Percentiles rank a stretch among this genome's conserved stretches.
Conservation (phyloP, 192 early-diverging fungal genomes). For the Coemansia sp. region DNA sequence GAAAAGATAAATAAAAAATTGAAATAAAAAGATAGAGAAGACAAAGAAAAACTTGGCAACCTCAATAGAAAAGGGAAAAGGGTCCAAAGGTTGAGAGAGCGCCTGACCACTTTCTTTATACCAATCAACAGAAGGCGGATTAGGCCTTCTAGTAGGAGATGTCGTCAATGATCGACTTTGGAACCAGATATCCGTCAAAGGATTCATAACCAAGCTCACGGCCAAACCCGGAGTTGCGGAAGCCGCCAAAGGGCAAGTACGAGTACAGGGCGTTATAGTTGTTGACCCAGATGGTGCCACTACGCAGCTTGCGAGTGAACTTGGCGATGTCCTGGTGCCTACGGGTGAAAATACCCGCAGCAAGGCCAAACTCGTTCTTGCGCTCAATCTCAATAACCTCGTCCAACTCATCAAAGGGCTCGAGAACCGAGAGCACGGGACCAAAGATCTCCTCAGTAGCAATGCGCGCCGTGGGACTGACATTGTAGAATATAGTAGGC, state of each 20-base stretch:
- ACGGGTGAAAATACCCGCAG: constrained; percentile 59
- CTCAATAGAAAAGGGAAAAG: neutral
- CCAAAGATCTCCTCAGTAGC: constrained; percentile 65
- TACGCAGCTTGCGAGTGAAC: constrained; percentile 51
- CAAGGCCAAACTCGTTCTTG: constrained; percentile 58
- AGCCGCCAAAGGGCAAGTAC: constrained; percentile 64
- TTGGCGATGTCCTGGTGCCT: constrained; percentile 42
- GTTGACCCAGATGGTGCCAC: constrained; percentile 66
- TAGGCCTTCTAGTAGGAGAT: constrained; percentile 19
- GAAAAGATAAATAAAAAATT: neutral
- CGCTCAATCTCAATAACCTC: constrained; percentile 60
- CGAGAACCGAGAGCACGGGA: constrained; percentile 59
- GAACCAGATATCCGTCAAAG: constrained; percentile 54
- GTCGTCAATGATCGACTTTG: constrained; percentile 54
- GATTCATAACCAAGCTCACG: constrained; percentile 61
- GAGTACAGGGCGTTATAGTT: constrained; percentile 60
- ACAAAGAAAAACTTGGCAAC: constrained; percentile 11
- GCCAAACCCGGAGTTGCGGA: constrained; percentile 63
- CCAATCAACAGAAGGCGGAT: neutral
- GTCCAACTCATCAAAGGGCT: constrained; percentile 55
- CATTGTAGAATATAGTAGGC: constrained; percentile 63
- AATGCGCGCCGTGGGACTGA: constrained; percentile 45
- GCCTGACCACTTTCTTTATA: neutral
- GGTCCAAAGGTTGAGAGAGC: neutral
- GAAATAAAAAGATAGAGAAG: constrained; percentile 1